These are phyloP conservation scores for Helianthus tuberosus DNA, from an alignment of 129 eudicot genomes.

Conservation along the genomic window DNA sequence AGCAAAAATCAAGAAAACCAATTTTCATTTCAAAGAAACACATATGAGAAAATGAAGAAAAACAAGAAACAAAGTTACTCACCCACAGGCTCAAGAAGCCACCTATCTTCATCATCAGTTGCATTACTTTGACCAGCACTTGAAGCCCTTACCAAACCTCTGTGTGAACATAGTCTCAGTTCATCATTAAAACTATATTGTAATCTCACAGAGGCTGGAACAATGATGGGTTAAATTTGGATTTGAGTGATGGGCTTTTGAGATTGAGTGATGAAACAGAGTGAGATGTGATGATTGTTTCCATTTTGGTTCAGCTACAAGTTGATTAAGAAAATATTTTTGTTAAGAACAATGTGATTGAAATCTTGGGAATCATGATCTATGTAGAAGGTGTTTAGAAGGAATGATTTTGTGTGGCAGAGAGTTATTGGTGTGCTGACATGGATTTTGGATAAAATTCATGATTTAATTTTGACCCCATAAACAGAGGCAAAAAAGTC, in stretches of 20 bases:
- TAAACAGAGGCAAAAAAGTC: no score
- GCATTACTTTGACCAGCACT: constrained; percentile 28
- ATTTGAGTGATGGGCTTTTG: constrained; percentile 22
- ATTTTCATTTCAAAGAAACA: neutral
- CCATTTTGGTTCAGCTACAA: constrained; percentile 14
- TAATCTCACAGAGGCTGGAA: constrained; percentile 7
- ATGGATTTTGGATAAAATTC: constrained; percentile 27
- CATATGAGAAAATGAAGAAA: neutral
- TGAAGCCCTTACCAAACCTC: constrained; percentile 44
- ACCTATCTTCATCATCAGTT: constrained; percentile 42
- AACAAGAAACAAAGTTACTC: constrained; percentile 1
- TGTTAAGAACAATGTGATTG: constrained; percentile 5
- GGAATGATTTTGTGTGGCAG: constrained; percentile 30
- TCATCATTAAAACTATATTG: constrained; percentile 2
- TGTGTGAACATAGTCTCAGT: constrained; percentile 1
- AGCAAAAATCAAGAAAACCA: neutral
- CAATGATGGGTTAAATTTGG: constrained; percentile 20
- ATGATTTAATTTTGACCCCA: constrained; percentile 5
- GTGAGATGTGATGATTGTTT: constrained; percentile 39
- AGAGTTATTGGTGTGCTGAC: constrained; percentile 34
- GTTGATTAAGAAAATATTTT: constrained; percentile 2
- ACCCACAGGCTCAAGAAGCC: constrained; percentile 95
- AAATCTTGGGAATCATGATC: constrained; percentile 5
- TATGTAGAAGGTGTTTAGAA: neutral
- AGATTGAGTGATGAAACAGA: constrained; percentile 29